These are phyloP conservation scores for Caulochytrium protostelioides DNA, from an alignment of 371 early-diverging fungal genomes.

Conservation along the genomic window DNA sequence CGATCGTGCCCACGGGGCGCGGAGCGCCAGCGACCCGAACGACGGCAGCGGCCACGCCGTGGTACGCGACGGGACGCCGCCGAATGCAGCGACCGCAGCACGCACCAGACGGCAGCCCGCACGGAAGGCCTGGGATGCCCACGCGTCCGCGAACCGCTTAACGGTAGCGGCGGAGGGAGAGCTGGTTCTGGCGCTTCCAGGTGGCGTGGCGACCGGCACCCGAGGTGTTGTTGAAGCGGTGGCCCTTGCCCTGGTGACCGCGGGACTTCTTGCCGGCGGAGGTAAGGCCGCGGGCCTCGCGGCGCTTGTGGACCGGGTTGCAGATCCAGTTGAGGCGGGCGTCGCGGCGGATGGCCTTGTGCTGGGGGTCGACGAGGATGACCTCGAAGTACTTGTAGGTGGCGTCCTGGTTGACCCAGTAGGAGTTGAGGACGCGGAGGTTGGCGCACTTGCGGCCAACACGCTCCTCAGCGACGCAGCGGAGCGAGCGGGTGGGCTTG, in stretches of 20 bases:
- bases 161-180: conserved; percentile 36
- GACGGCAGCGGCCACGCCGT: no score
- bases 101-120: no score
- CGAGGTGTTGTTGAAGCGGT: conserved; percentile 89
- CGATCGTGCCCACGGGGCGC: no score
- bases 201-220: conserved; percentile 82
- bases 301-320: conserved; percentile 90
- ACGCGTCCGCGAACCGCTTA: no score
- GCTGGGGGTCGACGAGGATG: conserved; percentile 90
- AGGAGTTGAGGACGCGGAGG: conserved; percentile 92
- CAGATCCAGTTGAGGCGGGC: conserved; percentile 97
- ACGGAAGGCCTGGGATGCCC: no score
- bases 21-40: no score
- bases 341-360: conserved; percentile 95
- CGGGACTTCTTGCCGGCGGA: conserved; percentile 90
- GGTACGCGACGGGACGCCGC: no score
- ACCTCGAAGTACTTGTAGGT: conserved; percentile 98
- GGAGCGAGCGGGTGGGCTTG: conserved; percentile 83
- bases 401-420: conserved; percentile 96
- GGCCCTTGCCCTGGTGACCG: conserved; percentile 95
- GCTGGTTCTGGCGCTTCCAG: conserved; percentile 46
- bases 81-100: no score
- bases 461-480: conserved; percentile 87
- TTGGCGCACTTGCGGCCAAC: conserved; percentile 86
- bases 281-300: conserved; percentile 96